Conservation (phyloP, 2,329 filamentous ascomycete species). For the Colletotrichum cuscutae region DNA sequence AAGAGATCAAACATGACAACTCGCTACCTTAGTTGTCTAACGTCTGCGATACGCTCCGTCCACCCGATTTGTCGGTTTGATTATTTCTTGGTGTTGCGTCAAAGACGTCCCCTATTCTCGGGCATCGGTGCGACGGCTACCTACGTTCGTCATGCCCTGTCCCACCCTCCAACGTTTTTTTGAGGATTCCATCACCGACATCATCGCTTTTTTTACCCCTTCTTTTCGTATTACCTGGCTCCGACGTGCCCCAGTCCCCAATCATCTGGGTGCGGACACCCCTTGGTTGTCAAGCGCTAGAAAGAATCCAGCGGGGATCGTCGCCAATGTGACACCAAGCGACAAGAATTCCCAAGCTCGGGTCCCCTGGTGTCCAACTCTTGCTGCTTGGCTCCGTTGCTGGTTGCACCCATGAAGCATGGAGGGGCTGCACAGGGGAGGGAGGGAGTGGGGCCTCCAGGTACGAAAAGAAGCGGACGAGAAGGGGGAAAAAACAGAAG, state of each 20-base stretch:
- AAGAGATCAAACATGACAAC: not conserved
- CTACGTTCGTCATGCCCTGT: conserved; percentile 23
- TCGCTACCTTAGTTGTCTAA: not conserved
- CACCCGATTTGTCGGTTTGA: not conserved
- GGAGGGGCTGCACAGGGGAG: conserved; percentile 4
- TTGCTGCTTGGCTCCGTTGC: conserved; percentile 32
- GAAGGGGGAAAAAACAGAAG: conserved; percentile 15
- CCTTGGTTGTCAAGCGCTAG: conserved; percentile 34
- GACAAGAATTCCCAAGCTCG: conserved; percentile 25
- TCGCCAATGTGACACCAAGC: conserved; percentile 32
- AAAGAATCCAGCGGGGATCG: conserved; percentile 32
- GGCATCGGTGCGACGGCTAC: conserved; percentile 23
- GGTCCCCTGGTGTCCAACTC: conserved; percentile 28
- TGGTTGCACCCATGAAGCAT: conserved; percentile 29
- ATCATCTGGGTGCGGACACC: conserved; percentile 24
- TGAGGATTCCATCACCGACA: conserved; percentile 30
- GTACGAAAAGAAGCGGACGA: conserved; percentile 26
- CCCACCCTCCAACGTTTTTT: conserved; percentile 3
- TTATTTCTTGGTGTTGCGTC: conserved; percentile 11
- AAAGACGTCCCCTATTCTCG: conserved; percentile 10
- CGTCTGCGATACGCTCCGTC: not conserved
- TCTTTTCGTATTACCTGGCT: conserved; percentile 35
- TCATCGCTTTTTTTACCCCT: conserved; percentile 29
- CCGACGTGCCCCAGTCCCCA: conserved; percentile 11
- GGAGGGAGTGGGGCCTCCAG: conserved; percentile 19